Evolutionary conservation across 306 rosid genomes (phyloP), one percentile per base, ranked within the genome.

Genomic region (Prunus armeniaca): DNA sequence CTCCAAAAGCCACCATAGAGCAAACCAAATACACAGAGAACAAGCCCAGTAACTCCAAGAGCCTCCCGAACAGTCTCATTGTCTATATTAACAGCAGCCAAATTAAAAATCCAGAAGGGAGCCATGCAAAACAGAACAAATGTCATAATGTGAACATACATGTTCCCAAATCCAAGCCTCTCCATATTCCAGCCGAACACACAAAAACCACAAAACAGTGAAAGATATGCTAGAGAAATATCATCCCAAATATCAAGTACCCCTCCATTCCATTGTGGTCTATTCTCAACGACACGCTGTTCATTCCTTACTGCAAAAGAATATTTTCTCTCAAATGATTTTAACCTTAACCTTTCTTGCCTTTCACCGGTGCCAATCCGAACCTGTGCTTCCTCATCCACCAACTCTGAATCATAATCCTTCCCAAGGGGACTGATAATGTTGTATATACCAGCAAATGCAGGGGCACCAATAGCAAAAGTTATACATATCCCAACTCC

Each of bases 1-100:
- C 98, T 89, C 98, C 98, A 95, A 86, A 95, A 95, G 46, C 97
- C 98, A 63, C 98, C 98, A 41, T 95, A 95, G 4, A 95, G 88
- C 76, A 95, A 90, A 79, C 98, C 98, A 65, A 93, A 88, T 12
- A 83, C 60, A 78, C 97, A 92, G 24, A 95, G 96, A 77, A 95
- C 25, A 32, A 95, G 71, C 50, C 97, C 98, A 57, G 81, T 71
- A 65, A 83, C 89, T 27, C 56, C 84, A 65, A 92, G 80, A 73
- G 81, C 84, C 67, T 76, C 88, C 72, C 97, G 83, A 41, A 86
- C 91, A 50, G 51, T 15, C 6, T 90, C 97, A 41, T 90, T 82
- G 61, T 92, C 92, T 56, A 95, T 87, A 80, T 92, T 95, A 75
- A 88, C 98, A 0, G 98, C 92, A 70, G 97, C 98, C 82, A 90